Evolutionary conservation across 208 protist genomes (phyloP).

Genomic region (Leishmania major): DNA sequence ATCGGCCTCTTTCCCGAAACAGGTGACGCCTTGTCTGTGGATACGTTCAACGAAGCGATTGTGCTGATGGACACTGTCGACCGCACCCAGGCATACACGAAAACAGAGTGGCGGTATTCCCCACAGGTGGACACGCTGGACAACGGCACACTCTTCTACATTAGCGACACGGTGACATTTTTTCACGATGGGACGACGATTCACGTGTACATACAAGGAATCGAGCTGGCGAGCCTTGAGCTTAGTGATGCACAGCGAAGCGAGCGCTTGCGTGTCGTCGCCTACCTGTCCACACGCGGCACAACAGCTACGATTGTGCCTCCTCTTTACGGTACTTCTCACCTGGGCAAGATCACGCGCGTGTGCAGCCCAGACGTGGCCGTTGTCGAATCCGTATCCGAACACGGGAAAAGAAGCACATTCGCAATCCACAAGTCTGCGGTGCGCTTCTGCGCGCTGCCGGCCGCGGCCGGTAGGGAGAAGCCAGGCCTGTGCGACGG

Average conservation of each 20-base stretch:
- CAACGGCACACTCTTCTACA: conserved; percentile 61
- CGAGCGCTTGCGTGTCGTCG: conserved; percentile 55
- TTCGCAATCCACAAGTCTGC: conserved; percentile 67
- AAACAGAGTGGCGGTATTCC: conserved; percentile 51
- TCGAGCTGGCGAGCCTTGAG: conserved; percentile 29
- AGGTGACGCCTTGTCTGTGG: conserved; percentile 16
- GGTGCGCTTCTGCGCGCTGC: conserved; percentile 78
- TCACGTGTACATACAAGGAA: conserved; percentile 46
- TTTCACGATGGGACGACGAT: conserved; percentile 38
- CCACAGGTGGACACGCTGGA: conserved; percentile 38
- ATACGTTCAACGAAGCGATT: conserved; percentile 42
- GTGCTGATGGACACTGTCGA: conserved; percentile 70
- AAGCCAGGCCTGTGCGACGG: conserved; percentile 39
- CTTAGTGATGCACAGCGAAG: conserved; percentile 33
- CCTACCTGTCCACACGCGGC: conserved; percentile 74
- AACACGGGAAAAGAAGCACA: conserved; percentile 19
- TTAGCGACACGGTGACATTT: conserved; percentile 83
- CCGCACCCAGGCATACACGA: conserved; percentile 42
- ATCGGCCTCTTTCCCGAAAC: conserved; percentile 65
- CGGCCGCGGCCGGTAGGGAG: conserved; percentile 31
- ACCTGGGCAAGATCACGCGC: conserved; percentile 62
- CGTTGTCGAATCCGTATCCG: conserved; percentile 64
- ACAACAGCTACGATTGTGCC: conserved; percentile 72
- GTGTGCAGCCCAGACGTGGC: conserved; percentile 66
- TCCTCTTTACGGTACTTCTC: conserved; percentile 72